Evolutionary conservation across 2,329 filamentous ascomycete species (phyloP), one percentile per base, ranked within the genome.

Genomic region (Apiospora marii): DNA sequence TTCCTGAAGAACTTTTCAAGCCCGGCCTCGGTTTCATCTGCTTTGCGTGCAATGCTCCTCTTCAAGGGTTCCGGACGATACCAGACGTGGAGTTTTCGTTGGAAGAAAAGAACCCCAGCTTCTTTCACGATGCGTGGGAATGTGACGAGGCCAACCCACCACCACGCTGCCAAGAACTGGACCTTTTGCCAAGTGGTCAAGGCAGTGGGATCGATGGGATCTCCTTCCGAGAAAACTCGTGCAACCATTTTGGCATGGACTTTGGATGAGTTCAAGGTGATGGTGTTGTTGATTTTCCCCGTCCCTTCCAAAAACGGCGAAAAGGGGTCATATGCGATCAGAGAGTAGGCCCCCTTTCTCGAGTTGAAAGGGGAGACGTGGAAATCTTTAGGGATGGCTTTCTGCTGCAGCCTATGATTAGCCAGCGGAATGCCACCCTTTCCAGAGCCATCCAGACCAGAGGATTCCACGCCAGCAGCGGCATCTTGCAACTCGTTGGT

Each of bases 351-450:
- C 3, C 89, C 89, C 70, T 87, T 87, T 43, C 87, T 85, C 7
- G 87, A 89, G 79, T 93, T 95, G 85, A 95, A 95, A 0, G 92
- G 91, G 1, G 92, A 94, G 24, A 94, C 91, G 78, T 94, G 92
- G 75, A 95, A 93, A 75, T 93, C 92, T 76, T 95, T 95, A 7
- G 83, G 80, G 89, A 90, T 93, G 0, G 83, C 82, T 27, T 87
- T 84, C 22, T 82, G 86, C 77, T 91, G 87, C 24, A 75, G 74
- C 48, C 72, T 74, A 13, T 70, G 68, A 27, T 69, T 51, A 7
- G 61, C 24, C 44, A 13, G n/a, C 19, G 58, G 30, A 5, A 68
- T 19, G 37, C 14, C 44, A 6, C 30, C 67, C 24, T 68, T 68
- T 27, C 41, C 67, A 30, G 41, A n/a, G 24, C 27, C 5, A 24